Conservation (phyloP, 495 filamentous ascomycete genomes). For the Staphylotrichum longicolle region DNA sequence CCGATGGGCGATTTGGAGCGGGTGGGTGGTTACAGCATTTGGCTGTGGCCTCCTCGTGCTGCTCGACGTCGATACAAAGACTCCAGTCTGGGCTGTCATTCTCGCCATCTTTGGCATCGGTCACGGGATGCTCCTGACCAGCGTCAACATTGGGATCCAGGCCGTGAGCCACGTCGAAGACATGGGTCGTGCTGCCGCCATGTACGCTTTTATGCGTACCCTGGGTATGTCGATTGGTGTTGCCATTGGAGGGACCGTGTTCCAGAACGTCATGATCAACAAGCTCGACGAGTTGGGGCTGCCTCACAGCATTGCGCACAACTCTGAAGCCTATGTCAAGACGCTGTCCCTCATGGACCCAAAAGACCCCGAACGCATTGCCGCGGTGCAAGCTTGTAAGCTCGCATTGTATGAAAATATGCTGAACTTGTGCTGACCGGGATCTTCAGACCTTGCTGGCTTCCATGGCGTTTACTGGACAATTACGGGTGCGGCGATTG, state of each 20-base stretch:
- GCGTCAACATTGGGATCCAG: constrained; percentile 53
- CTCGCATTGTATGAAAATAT: not conserved
- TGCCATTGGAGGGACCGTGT: constrained; percentile 59
- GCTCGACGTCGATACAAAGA: constrained; percentile 47
- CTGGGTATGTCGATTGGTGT: constrained; percentile 65
- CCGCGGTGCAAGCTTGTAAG: constrained; percentile 30
- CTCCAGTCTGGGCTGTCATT: constrained; percentile 50
- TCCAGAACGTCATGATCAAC: constrained; percentile 55
- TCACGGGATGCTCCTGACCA: constrained; percentile 52
- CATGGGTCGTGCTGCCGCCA: constrained; percentile 54
- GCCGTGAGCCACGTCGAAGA: constrained; percentile 48
- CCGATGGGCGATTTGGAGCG: constrained; percentile 54
- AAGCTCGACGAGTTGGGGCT: constrained; percentile 45
- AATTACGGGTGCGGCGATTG: constrained; percentile 22
- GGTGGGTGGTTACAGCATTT: constrained; percentile 53
- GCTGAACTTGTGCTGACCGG: not conserved
- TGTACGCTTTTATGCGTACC: constrained; percentile 59
- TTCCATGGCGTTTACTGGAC: constrained; percentile 35
- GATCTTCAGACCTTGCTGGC: constrained; percentile 21
- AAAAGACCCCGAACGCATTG: constrained; percentile 26
- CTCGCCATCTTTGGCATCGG: constrained; percentile 55
- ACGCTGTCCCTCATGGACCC: constrained; percentile 30
- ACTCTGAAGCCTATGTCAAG: constrained; percentile 50
- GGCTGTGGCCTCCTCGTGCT: constrained; percentile 49
- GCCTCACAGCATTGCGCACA: constrained; percentile 37